Evolutionary conservation across 768 basidiomycete genomes (phyloP).

Genomic region (Collybiopsis confluens): DNA sequence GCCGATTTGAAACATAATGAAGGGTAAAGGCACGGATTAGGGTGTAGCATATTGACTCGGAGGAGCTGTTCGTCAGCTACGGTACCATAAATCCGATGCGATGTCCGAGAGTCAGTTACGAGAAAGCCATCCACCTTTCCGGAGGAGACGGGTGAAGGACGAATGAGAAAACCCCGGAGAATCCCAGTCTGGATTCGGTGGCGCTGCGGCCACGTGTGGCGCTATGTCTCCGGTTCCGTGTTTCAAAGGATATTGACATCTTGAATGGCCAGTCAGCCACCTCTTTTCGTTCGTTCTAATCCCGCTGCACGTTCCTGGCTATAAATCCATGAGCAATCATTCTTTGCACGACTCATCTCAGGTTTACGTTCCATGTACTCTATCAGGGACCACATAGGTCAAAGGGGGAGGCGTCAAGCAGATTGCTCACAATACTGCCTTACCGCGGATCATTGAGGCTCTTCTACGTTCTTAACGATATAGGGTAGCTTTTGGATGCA

Average conservation of each 20-base stretch:
- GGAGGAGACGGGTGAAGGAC: background rate
- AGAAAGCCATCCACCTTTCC: background rate
- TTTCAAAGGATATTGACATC: too few species aligned
- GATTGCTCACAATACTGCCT: background rate
- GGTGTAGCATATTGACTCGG: background rate
- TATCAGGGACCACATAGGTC: background rate
- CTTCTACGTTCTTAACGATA: background rate
- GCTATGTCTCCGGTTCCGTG: too few species aligned
- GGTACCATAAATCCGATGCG: too few species aligned
- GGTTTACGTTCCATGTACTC: background rate
- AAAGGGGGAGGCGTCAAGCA: constrained; percentile 6
- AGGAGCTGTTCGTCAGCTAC: background rate
- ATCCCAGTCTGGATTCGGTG: too few species aligned
- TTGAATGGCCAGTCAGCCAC: too few species aligned
- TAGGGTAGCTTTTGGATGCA: too few species aligned
- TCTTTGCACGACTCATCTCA: background rate
- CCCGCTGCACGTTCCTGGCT: too few species aligned
- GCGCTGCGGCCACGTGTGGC: too few species aligned
- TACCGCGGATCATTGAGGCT: background rate
- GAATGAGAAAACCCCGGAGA: too few species aligned
- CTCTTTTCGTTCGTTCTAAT: too few species aligned
- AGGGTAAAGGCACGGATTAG: constrained; percentile 1
- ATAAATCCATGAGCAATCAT: too few species aligned
- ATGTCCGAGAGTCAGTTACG: too few species aligned
- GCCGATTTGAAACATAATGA: constrained; percentile 5